These are phyloP conservation scores for Mortierella sp. DNA, from an alignment of 371 early-diverging fungal genomes.

Conservation along the genomic window DNA sequence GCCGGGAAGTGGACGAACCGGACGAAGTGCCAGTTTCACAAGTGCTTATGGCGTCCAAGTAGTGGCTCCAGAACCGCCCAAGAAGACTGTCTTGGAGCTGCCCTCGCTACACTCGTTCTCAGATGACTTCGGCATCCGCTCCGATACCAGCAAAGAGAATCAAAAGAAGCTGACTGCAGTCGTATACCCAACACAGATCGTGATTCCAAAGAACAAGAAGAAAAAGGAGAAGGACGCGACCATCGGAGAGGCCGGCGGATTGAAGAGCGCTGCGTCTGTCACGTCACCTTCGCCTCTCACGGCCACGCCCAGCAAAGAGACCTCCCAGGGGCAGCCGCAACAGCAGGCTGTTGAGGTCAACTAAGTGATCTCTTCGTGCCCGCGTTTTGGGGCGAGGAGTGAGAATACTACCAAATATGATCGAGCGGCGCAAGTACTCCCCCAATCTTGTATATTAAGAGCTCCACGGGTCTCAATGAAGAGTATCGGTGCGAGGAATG, in stretches of 20 bases:
- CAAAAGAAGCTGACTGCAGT: conserved; percentile 42
- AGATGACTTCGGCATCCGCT: conserved; percentile 32
- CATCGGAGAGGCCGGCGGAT: conserved; percentile 4
- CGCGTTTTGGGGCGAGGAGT: no score
- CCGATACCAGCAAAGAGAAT: conserved; percentile 16
- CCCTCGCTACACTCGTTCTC: conserved; percentile 51
- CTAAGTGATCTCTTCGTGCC: no score
- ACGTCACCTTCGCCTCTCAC: conserved; percentile 10
- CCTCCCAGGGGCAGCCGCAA: not conserved
- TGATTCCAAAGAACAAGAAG: conserved; percentile 49
- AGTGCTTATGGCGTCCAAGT: conserved; percentile 39
- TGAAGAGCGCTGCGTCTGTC: conserved; percentile 17
- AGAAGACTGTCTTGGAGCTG: conserved; percentile 31
- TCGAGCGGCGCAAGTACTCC: no score
- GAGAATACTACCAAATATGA: no score
- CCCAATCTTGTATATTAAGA: not conserved
- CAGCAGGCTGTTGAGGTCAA: not conserved
- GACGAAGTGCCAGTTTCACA: conserved; percentile 31
- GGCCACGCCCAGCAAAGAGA: not conserved
- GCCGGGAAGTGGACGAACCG: conserved; percentile 19
- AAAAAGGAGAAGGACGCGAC: conserved; percentile 21
- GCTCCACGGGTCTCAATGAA: no score
- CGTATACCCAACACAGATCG: conserved; percentile 50
- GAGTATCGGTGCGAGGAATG: no score
- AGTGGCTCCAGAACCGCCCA: conserved; percentile 15